Conservation (phyloP, 257 asterid genomes). For the Coffea canephora region DNA sequence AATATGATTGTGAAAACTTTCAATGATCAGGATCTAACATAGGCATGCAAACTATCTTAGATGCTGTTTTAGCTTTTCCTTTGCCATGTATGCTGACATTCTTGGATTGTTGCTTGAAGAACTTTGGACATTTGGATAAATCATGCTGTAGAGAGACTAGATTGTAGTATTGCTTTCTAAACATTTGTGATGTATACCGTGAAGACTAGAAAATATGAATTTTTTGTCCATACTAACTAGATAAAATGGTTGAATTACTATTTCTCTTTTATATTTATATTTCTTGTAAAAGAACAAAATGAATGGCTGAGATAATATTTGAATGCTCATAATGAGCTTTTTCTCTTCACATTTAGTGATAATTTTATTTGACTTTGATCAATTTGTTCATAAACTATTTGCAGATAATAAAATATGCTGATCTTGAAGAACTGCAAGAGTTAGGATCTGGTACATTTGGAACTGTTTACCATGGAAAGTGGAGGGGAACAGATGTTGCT, state of each 20-base stretch:
- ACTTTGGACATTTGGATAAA: neutral
- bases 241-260: neutral
- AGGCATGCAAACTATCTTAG: neutral
- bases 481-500: conserved; percentile 57
- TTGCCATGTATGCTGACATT: neutral
- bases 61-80: neutral
- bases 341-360: neutral
- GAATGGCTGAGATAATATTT: neutral
- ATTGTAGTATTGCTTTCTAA: neutral
- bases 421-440: conserved; percentile 49
- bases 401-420: conserved; percentile 41
- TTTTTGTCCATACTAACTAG: neutral
- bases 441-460: conserved; percentile 55
- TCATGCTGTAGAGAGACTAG: neutral
- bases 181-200: neutral
- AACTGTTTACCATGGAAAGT: conserved; percentile 47
- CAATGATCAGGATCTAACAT: neutral
- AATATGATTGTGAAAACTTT: neutral
- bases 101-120: neutral
- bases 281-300: neutral
- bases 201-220: neutral
- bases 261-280: neutral
- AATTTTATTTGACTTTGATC: conserved; percentile 9
- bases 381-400: conserved; percentile 7
- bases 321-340: neutral